Evolutionary conservation across 1,139 yeast genomes (phyloP), one percentile per base, ranked within the genome.

Genomic region (Debaryomyces subglobosus): DNA sequence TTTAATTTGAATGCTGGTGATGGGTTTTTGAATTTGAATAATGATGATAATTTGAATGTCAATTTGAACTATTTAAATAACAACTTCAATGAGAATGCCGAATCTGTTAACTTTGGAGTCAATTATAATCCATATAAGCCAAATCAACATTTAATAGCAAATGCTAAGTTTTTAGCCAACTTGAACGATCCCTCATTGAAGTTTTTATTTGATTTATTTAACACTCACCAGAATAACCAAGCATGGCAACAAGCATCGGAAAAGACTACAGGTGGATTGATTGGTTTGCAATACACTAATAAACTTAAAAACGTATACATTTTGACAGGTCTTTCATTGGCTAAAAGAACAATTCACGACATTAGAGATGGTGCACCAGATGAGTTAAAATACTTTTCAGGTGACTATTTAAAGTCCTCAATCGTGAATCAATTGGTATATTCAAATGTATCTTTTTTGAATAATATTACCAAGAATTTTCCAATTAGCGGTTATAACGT

Each of bases 111-210:
- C 45, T 58, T 74, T 35, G 77, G 76, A 7, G 79, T 74, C 27
- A 65, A 71, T 55, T 76, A 76, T 55, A 72, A 70, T 49, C 81
- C 81, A 7, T 76, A 75, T 59, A 74, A 72, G 54, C 80, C 80
- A 16, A 70, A 65, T 48, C 78, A 75, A 53, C 75, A 68, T 50
- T 67, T 76, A 49, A 57, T 69, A 39, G 62, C 78, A 45, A 63
- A 65, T 47, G 71, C 71, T 42, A 65, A 58, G 45, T 63, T 74
- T 44, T 53, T 69, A 39, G 63, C 78, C 27, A 69, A 61, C 54
- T 69, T 76, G 55, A 71, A 68, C 47, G 69, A 74, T 50, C 80
- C 81, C 2, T 60, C 68, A 3, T 69, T 67, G 60, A 73, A 71
- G 58, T 69, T 74, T 42, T 58, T 74, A 44, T 53, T 71, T 24